Base-by-base conservation (phyloP, 805 yeast species). In the Saturnispora zaruensis region DNA sequence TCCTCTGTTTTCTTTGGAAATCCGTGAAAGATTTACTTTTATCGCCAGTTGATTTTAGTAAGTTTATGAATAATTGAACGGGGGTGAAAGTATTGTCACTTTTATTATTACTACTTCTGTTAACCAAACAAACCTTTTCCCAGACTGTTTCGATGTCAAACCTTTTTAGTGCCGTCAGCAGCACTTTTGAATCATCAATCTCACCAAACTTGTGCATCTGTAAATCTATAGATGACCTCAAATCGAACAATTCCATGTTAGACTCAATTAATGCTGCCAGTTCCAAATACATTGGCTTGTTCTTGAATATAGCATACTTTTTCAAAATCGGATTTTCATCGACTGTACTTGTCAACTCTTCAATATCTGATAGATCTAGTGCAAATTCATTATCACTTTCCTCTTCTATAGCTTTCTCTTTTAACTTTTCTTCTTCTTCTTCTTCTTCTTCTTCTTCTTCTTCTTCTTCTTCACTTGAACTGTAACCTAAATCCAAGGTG, bases 171-270 rank as follows among this genome's bases (percentile, higher is more conserved):
- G 20, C 4, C 8, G 48, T 45, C 9, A 57, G 60, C 4, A 65
- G 44, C 5, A 49, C 33, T 20, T 45, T 53, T 46, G 54, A 66
- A 24, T 53, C 59, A 0, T 67, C 62, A 16, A 53, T 51, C 36
- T 54, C 44, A 8, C 56, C 36, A 6, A 66, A 43, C 5, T 49
- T 51, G 3, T 50, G 56, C n/a, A 53, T 41, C 45, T 56, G 60
- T 13, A 57, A 40, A 41, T 58, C 57, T 42, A 51, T 56, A 7
- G 57, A 53, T 7, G 61, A 53, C 37, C 24, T 56, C 6, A 20
- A 5, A 26, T 41, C 41, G 9, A 36, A 36, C 7, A 36, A 16
- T 7, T 36, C 40, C 8, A 16, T 18, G 13, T 36, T 36, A 11
- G 40, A 18, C 8, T 36, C 40, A 36, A 36, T 18, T 16, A 36